phyloP scores from a whole-genome alignment of 2,329 filamentous ascomycete genomes.

The Aspergillus latus region DNA sequence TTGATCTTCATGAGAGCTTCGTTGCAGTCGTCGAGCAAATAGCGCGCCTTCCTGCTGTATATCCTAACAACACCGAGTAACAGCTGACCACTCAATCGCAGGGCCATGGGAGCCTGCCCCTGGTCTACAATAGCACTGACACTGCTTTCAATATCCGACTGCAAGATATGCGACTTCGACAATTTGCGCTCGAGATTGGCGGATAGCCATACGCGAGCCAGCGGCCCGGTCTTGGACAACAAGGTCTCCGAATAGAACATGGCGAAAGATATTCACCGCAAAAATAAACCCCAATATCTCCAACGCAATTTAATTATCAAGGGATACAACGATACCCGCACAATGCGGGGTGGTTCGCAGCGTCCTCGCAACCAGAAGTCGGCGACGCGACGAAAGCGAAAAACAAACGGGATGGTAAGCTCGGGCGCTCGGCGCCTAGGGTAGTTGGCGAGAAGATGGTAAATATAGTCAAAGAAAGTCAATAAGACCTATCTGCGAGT shows the following conservation, averaged over 20 bases:
- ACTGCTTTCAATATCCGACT: constrained; percentile 91
- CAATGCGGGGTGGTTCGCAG: constrained; percentile 33
- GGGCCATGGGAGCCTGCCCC: constrained; percentile 88
- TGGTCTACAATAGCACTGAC: constrained; percentile 93
- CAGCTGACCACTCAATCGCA: constrained; percentile 90
- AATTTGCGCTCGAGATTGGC: constrained; percentile 98
- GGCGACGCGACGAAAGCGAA: constrained; percentile 35
- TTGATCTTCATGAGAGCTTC: constrained; percentile 98
- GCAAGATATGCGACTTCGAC: constrained; percentile 91
- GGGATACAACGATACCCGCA: constrained; percentile 29
- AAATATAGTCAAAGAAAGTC: background rate
- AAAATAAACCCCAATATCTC: constrained; percentile 16
- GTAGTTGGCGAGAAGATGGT: constrained; percentile 2
- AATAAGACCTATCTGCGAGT: background rate
- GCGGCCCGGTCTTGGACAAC: constrained; percentile 91
- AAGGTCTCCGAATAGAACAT: constrained; percentile 99
- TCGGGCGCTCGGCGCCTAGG: background rate
- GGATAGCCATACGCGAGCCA: constrained; percentile 97
- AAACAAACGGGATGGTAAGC: constrained; percentile 30
- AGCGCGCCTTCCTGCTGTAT: constrained; percentile 95
- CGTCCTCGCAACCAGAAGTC: constrained; percentile 25
- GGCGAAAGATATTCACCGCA: constrained; percentile 16
- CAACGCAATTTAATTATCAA: constrained; percentile 35
- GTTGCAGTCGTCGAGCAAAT: constrained; percentile 94
- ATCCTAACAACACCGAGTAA: constrained; percentile 95